Base-by-base conservation (phyloP, 1,284 basidiomycete species). In the Ganoderma meredithae region DNA sequence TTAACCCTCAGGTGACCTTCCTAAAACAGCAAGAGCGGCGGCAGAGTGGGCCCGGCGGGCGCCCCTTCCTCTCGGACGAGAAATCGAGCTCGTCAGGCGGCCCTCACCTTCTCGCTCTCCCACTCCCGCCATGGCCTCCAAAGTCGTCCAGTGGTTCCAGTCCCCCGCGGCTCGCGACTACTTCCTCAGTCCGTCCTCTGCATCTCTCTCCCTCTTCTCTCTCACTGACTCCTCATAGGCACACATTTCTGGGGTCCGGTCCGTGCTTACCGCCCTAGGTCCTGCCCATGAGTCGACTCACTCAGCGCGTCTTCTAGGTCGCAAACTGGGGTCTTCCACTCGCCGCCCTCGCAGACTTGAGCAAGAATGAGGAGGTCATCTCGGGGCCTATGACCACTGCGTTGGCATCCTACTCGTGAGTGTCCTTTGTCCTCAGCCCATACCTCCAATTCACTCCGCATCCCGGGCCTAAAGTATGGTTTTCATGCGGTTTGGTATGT, bases 161-260 rank as follows among this genome's bases (percentile, higher is more conserved):
- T 96, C 94, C 64, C 96, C 96, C 66, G 94, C 94, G 60, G 94
- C 93, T 25, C 86, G 94, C 75, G 89, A 95, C 75, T 98, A 98
- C 81, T 97, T 98, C 83, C 94, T 97, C 84, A 97, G 95, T 96
- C 71, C 74, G 94, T 88, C 1, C 15, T 52, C 17, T 5, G 39
- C 56, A 17, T 43, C 55, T 36, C 22, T 59, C 41, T 39, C 33
- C 44, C 25, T 60, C 27, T 63, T 25, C 64, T 65, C 15, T 66
- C 70, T 58, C 66, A 76, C 71, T 67, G 69, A 59, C 60, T 49
- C 55, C 19, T 31, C 31, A 15, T 66, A 97, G 95, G 95, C 79
- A 97, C 95, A 70, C 95, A 97, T 81, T 97, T 97, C 85, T 97
- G 95, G 95, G 95, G 95, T 76, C 95, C 95, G 71, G 95, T 96